These are phyloP conservation scores for Pichia exigua DNA, from an alignment of 805 yeast genomes.

Conservation along the genomic window DNA sequence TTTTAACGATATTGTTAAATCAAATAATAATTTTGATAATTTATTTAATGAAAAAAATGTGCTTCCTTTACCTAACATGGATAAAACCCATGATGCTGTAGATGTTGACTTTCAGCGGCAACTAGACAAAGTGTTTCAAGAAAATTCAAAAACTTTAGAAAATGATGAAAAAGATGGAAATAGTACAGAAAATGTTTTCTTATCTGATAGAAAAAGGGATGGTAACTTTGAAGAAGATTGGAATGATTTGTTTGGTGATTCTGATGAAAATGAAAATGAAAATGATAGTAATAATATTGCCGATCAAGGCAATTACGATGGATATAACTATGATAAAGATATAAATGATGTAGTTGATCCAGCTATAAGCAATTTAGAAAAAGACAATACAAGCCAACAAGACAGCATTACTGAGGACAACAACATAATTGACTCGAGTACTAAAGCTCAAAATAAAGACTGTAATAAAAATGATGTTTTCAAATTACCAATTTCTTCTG, in stretches of 20 bases:
- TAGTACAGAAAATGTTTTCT: neutral
- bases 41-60: constrained; percentile 1
- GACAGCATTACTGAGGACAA: neutral
- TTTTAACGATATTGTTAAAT: neutral
- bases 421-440: neutral
- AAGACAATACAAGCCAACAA: neutral
- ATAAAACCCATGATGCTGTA: neutral
- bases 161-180: neutral
- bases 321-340: neutral
- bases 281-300: constrained; percentile 18
- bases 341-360: constrained; percentile 8
- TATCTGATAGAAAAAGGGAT: constrained; percentile 2
- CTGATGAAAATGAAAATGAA: constrained; percentile 8
- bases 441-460: neutral
- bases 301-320: constrained; percentile 11
- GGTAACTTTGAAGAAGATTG: constrained; percentile 19
- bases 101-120: neutral
- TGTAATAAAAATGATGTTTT: neutral
- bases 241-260: constrained; percentile 25
- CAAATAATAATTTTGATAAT: constrained; percentile 2
- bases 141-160: neutral
- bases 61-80: neutral
- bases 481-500: neutral
- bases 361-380: constrained; percentile 7
- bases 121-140: neutral